A percentile compares a stretch with the other conserved stretches of the same genome.
Evolutionary conservation across 2,329 filamentous ascomycete genomes (phyloP).

Genomic region (Phialemonium atrogriseum): DNA sequence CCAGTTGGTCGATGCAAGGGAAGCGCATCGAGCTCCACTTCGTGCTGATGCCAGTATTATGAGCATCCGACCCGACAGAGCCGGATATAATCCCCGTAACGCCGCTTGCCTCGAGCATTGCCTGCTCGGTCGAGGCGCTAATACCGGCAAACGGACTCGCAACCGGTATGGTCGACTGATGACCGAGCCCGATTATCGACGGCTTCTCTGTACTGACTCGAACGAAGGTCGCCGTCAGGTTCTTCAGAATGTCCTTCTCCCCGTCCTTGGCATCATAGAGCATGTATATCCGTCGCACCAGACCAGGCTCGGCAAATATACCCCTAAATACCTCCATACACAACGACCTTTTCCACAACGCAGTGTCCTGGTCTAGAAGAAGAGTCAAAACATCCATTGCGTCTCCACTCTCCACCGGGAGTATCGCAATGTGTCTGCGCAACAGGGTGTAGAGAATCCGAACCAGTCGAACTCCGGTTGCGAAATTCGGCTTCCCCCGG

Average conservation of each 20-base stretch:
- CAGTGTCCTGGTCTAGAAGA: constrained; percentile 77
- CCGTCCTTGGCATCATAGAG: constrained; percentile 68
- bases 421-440: constrained; percentile 64
- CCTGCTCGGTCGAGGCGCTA: constrained; percentile 63
- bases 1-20: constrained; percentile 86
- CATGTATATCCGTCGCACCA: constrained; percentile 72
- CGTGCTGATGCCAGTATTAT: constrained; percentile 71
- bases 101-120: constrained; percentile 81
- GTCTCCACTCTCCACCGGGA: constrained; percentile 74
- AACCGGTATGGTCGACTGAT: constrained; percentile 77
- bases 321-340: constrained; percentile 88
- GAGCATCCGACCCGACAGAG: constrained; percentile 56
- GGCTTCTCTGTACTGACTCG: constrained; percentile 88
- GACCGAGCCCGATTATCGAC: constrained; percentile 75
- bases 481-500: constrained; percentile 70
- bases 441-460: constrained; percentile 78
- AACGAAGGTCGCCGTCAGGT: constrained; percentile 83
- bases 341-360: constrained; percentile 77
- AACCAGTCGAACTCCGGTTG: constrained; percentile 72
- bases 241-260: constrained; percentile 68
- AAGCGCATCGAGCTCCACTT: constrained; percentile 87
- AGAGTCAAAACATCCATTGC: constrained; percentile 75
- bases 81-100: constrained; percentile 80
- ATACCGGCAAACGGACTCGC: constrained; percentile 46
- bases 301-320: constrained; percentile 71